Evolutionary conservation across 768 basidiomycete genomes (phyloP).

Genomic region (Strobilomyces dryophilus): DNA sequence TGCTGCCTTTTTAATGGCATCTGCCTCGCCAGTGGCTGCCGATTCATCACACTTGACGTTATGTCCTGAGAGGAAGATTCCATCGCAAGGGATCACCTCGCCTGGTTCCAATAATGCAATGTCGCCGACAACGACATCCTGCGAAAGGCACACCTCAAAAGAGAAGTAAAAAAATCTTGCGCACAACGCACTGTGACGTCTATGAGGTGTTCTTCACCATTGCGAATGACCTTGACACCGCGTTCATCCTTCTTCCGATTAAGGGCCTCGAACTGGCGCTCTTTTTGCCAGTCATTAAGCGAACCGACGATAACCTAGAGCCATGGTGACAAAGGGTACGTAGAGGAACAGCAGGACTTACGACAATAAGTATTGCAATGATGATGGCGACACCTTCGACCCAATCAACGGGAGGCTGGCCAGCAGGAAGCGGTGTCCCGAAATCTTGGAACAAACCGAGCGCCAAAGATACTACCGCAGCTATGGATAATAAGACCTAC

Average conservation of each 20-base stretch:
- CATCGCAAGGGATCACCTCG: constrained; percentile 94
- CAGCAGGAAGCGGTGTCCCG: constrained; percentile 56
- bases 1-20: constrained; percentile 84
- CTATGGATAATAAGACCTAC: constrained; percentile 84
- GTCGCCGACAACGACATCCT: constrained; percentile 94
- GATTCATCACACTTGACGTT: constrained; percentile 96
- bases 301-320: constrained; percentile 82
- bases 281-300: constrained; percentile 98
- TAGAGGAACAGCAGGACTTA: constrained; percentile 31
- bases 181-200: constrained; percentile 66
- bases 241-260: constrained; percentile 97
- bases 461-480: constrained; percentile 89
- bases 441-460: constrained; percentile 94
- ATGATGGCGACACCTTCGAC: constrained; percentile 90
- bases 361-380: constrained; percentile 71
- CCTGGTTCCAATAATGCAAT: constrained; percentile 90
- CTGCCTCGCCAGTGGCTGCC: constrained; percentile 94
- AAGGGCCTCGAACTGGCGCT: constrained; percentile 87
- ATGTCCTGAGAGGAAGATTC: constrained; percentile 88
- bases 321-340: background rate
- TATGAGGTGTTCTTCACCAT: constrained; percentile 64
- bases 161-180: background rate
- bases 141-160: constrained; percentile 19
- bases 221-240: constrained; percentile 76
- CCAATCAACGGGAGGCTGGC: constrained; percentile 87